phyloP scores from a whole-genome alignment of 768 basidiomycete genomes.

The Lactarius deliciosus region DNA sequence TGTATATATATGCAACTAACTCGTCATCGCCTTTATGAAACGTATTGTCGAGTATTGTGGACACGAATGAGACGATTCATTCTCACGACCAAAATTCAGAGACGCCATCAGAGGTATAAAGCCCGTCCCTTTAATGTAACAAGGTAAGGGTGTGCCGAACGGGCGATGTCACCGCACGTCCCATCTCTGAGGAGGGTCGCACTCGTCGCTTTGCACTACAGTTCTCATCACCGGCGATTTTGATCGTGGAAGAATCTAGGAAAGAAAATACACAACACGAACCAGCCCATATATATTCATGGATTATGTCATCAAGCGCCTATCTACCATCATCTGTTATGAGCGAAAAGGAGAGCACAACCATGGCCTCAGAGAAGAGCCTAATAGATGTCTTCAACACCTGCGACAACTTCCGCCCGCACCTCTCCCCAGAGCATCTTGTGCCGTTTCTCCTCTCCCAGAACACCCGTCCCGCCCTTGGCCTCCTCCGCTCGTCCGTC shows the following conservation, averaged over 20 bases:
- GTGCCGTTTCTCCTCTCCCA: constrained; percentile 57
- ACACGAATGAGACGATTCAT: neutral
- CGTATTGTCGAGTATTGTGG: neutral
- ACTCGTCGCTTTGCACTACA: constrained; percentile 31
- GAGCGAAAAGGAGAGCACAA: neutral
- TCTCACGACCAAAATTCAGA: constrained; percentile 15
- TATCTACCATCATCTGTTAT: neutral
- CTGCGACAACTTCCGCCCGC: constrained; percentile 69
- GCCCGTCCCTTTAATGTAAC: constrained; percentile 33
- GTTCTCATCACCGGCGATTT: constrained; percentile 38
- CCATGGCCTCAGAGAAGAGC: constrained; percentile 6
- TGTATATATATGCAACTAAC: neutral
- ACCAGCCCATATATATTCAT: neutral
- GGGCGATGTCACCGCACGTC: constrained; percentile 29
- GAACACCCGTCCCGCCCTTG: constrained; percentile 53
- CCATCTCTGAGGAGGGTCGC: constrained; percentile 29
- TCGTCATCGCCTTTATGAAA: neutral
- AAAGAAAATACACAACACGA: neutral
- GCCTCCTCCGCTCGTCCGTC: constrained; percentile 58
- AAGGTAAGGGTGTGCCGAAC: constrained; percentile 32
- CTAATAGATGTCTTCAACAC: constrained; percentile 64
- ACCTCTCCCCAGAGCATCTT: constrained; percentile 43
- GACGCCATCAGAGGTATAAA: constrained; percentile 31
- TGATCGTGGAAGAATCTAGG: constrained; percentile 54
- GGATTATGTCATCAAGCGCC: constrained; percentile 1